Base-by-base conservation (phyloP, 2,329 filamentous ascomycete species). In the Fusarium penzigii region DNA sequence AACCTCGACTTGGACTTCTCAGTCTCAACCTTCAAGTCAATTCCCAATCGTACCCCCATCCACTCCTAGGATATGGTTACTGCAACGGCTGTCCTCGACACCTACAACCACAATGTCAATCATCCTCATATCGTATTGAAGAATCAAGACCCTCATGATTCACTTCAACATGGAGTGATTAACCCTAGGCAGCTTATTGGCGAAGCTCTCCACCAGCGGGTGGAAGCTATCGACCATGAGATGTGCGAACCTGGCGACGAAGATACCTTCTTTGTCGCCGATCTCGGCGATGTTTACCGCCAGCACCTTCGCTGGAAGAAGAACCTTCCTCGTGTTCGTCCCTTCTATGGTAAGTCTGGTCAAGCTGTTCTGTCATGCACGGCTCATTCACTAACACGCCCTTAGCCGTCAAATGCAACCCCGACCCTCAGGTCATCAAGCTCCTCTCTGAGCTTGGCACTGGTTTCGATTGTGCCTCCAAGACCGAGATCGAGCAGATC, bases 231-330 rank as follows among this genome's bases (percentile, higher is more conserved):
- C 72, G 86, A 99, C 77, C 85, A 90, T 67, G 90, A 97, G 71
- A 81, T 81, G 66, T 99, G 94, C 77, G 89, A 90, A 61, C 85
- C 92, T 46, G 94, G 94, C 63, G 94, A 96, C 52, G 94, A 99
- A 77, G 94, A 97, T 76, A 89, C 94, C 54, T 99, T 99, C 78
- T 99, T 96, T 76, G 92, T 99, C 65, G 93, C 92, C 67, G 94
- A 99, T 78, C 86, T 99, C 68, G 94, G 94, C 75, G 92, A 97
- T 78, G 89, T 99, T 71, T 99, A 99, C 78, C 91, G 94, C 76
- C 94, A 99, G 84, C 93, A 97, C 69, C 79, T 97, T 72, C 89
- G 93, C 75, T 99, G 94, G 94, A 97, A 97, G 85, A 84, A 87
- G 80, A 93, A 95, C 71, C 79, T 99, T 68, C 85, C 87, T 64